Base-by-base conservation (phyloP, 805 yeast genomes). In the Cyberlindnera amylophila region DNA sequence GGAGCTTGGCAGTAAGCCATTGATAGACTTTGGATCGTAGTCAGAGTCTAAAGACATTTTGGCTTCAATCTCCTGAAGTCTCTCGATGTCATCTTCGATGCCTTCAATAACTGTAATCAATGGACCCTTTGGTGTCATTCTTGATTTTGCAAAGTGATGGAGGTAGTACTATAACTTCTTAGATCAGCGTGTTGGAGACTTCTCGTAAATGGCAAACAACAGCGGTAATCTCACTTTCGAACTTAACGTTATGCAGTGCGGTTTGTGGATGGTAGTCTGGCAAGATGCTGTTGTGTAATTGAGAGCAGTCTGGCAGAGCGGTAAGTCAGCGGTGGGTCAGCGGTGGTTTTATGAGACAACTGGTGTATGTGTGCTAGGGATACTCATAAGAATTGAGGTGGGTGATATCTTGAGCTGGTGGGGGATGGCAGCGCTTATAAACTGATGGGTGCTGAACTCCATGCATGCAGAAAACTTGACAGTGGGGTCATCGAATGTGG, bases 1-100 rank as follows among this genome's bases (percentile, higher is more conserved):
- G 8, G 52, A 28, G 23, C 49, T 44, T 17, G 57, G 47, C 27
- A 56, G 35, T 14, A 53, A 39, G 19, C 43, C 45, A 24, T 53
- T 39, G 18, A 54, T 36, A 14, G 54, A 42, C 37, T 44, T 38
- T 10, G 50, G 38, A 13, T 46, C 43, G 32, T 39, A 44, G 29
- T 34, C 41, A 19, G 29, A n/a, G 26, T 33, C 44, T 32, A 45
- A 14, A 17, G 38, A 35, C 4, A 32, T 15, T 36, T 47, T 47
- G 6, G n/a, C 14, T 38, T 49, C 48, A 26, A 23, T 32, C 32
- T 39, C 34, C 7, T 42, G 45, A 17, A 47, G 36, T 17, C 31
- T 36, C 7, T 41, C 45, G 15, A 45, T 6, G 2, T 35, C 38
- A 2, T 34, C 42, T 23, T 45, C 51, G 21, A 38, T 36, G 19